Evolutionary conservation across 1,284 basidiomycete species (phyloP).

Genomic region (Kalmanozyma brasiliensis): DNA sequence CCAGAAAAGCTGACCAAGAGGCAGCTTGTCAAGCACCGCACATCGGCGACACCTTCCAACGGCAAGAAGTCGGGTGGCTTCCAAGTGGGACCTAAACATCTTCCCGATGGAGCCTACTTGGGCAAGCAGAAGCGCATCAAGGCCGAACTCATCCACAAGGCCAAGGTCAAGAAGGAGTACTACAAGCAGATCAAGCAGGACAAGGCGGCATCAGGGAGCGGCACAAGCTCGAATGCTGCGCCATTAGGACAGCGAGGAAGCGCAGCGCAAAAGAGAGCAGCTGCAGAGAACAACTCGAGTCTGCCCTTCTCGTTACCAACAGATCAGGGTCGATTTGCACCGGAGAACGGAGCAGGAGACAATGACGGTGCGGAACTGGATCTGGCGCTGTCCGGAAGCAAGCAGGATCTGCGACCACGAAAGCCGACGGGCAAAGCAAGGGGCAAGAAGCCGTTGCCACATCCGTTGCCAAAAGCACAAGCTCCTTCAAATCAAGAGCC

Average conservation of each 20-base stretch:
- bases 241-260: slow-evolving; percentile 32
- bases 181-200: slow-evolving; percentile 70
- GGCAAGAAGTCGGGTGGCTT: slow-evolving; percentile 54
- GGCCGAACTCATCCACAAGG: slow-evolving; percentile 71
- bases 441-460: slow-evolving; percentile 40
- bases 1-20: slow-evolving; percentile 44
- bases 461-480: slow-evolving; percentile 23
- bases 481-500: not conserved
- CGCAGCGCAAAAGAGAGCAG: not conserved
- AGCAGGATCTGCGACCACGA: slow-evolving; percentile 42
- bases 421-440: slow-evolving; percentile 12
- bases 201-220: slow-evolving; percentile 31
- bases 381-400: slow-evolving; percentile 10
- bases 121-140: slow-evolving; percentile 71
- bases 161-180: slow-evolving; percentile 71
- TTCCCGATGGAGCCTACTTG: slow-evolving; percentile 64
- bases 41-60: slow-evolving; percentile 23
- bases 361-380: slow-evolving; percentile 9
- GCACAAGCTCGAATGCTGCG: slow-evolving; percentile 21
- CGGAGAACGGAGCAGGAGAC: slow-evolving; percentile 35
- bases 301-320: slow-evolving; percentile 27
- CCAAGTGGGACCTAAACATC: slow-evolving; percentile 61
- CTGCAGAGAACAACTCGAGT: slow-evolving; percentile 2
- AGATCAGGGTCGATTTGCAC: slow-evolving; percentile 55
- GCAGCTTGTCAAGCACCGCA: slow-evolving; percentile 59